A percentile compares a stretch with the other conserved stretches of the same genome.
phyloP scores from a whole-genome alignment of 352 stramenopile genomes.

The Globisporangium paroecandrum region DNA sequence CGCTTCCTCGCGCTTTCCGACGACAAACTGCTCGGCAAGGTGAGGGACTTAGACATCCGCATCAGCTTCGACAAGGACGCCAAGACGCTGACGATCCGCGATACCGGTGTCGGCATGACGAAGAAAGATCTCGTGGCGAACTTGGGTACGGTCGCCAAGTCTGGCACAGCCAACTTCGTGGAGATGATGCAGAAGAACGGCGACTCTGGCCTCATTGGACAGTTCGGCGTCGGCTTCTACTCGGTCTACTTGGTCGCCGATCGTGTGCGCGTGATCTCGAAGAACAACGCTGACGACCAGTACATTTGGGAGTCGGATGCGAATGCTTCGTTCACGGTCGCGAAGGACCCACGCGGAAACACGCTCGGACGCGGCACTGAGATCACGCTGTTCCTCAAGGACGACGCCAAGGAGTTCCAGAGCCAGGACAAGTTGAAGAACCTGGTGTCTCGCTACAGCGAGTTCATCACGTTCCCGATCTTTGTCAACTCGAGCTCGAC shows the following conservation, averaged over 20 bases:
- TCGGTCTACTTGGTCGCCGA: conserved; percentile 98
- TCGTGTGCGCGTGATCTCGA: conserved; percentile 94
- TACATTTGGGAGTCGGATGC: conserved; percentile 98
- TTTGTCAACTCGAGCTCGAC: conserved; percentile 94
- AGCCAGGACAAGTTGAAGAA: conserved; percentile 93
- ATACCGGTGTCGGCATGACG: conserved; percentile 99
- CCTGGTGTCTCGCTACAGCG: conserved; percentile 97
- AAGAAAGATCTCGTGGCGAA: conserved; percentile 96
- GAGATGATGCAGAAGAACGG: conserved; percentile 91
- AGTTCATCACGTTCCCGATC: conserved; percentile 99
- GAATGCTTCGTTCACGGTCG: conserved; percentile 95
- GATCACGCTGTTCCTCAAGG: conserved; percentile 99
- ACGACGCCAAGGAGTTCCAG: conserved; percentile 96
- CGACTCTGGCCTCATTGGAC: conserved; percentile 96
- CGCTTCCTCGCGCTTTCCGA: conserved; percentile 90
- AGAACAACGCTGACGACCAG: conserved; percentile 97
- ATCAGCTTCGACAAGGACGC: conserved; percentile 95
- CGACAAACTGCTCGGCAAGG: conserved; percentile 93
- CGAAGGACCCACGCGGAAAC: conserved; percentile 94
- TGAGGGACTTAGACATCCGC: conserved; percentile 94
- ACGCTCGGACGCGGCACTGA: conserved; percentile 96
- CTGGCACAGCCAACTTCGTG: conserved; percentile 98
- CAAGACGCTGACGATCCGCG: conserved; percentile 97
- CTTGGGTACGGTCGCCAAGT: conserved; percentile 98
- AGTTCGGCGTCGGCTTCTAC: conserved; percentile 99